Evolutionary conservation across 2,329 filamentous ascomycete genomes (phyloP).

Genomic region (Aspergillus aculeatinus): DNA sequence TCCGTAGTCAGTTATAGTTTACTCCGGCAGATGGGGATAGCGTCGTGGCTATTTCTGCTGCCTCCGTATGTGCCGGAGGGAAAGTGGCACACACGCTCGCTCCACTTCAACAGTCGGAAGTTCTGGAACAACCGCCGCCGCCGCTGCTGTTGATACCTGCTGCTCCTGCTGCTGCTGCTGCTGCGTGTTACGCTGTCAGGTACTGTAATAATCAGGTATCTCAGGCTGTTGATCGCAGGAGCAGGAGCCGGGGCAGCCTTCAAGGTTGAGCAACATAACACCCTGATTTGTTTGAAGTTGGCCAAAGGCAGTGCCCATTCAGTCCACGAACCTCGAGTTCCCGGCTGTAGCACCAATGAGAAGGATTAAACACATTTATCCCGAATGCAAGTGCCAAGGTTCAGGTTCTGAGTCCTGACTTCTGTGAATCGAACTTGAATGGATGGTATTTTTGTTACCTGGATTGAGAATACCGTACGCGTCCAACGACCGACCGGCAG

Average conservation of each 20-base stretch:
- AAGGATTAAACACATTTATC: neutral
- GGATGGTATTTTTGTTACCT: neutral
- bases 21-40: neutral
- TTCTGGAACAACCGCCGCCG: conserved; percentile 15
- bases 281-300: neutral
- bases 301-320: neutral
- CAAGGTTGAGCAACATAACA: too few relatives aligned
- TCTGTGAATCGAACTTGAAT: neutral
- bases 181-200: neutral
- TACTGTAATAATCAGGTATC: neutral
- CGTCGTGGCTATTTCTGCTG: conserved; percentile 5
- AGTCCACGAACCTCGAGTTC: neutral
- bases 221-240: neutral
- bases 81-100: conserved; percentile 3
- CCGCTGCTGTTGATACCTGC: neutral
- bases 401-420: neutral
- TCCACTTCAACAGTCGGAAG: conserved; percentile 11
- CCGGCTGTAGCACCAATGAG: neutral
- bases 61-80: neutral
- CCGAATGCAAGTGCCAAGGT: neutral
- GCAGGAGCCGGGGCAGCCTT: too few relatives aligned
- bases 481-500: neutral
- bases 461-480: neutral
- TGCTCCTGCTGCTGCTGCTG: neutral
- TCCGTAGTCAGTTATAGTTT: too few relatives aligned